Conservation (phyloP, 129 eudicot genomes). For the Escallonia rubra region DNA sequence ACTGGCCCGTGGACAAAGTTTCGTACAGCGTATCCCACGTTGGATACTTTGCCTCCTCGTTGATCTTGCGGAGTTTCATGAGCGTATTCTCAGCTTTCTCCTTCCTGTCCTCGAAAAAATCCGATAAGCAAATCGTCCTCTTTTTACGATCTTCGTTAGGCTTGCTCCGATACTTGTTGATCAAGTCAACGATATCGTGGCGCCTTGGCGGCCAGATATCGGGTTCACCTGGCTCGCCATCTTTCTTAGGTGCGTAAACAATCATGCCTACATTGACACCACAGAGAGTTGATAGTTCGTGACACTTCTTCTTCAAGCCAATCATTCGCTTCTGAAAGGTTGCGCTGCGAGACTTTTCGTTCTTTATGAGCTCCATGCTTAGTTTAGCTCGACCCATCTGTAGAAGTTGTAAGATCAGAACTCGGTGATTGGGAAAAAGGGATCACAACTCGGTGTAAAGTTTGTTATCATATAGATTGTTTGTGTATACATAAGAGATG, state of each 20-base stretch:
- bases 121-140: neutral
- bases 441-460: too few species aligned
- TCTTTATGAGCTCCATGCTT: slow-evolving; percentile 13
- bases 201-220: slow-evolving; percentile 10
- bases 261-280: slow-evolving; percentile 13
- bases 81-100: slow-evolving; percentile 5
- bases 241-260: slow-evolving; percentile 7
- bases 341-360: slow-evolving; percentile 9
- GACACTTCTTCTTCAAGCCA: slow-evolving; percentile 20
- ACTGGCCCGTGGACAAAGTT: neutral
- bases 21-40: neutral
- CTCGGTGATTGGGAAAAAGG: too few species aligned
- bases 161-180: neutral
- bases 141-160: slow-evolving; percentile 4
- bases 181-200: neutral
- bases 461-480: too few species aligned
- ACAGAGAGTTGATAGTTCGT: slow-evolving; percentile 22
- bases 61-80: slow-evolving; percentile 2
- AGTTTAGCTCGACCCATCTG: slow-evolving; percentile 19
- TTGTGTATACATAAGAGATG: too few species aligned
- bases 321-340: slow-evolving; percentile 17
- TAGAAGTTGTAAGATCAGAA: too few species aligned
- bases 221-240: neutral
- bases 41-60: slow-evolving; percentile 12
- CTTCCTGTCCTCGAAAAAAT: slow-evolving; percentile 11